phyloP scores from a whole-genome alignment of 1,139 yeast genomes.

The Protomyces pachydermus region DNA sequence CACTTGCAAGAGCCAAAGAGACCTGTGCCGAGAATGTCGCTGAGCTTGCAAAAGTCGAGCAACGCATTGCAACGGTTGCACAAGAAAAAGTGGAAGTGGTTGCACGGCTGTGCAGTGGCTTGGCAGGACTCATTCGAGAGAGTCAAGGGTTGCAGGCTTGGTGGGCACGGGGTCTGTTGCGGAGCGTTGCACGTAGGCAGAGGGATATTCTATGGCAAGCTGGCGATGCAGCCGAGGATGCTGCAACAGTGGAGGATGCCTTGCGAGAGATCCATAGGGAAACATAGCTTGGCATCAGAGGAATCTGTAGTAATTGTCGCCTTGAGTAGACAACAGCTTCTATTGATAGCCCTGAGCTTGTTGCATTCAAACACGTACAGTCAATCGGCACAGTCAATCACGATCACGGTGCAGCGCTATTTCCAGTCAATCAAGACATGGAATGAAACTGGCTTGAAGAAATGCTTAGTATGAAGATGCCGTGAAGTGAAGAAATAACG shows the following conservation, averaged over 20 bases:
- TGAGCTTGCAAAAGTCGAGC: background rate
- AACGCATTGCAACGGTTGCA: background rate
- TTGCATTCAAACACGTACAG: background rate
- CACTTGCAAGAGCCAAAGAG: background rate
- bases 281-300: background rate
- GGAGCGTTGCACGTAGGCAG: background rate
- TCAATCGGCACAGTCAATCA: background rate
- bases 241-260: background rate
- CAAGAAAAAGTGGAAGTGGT: background rate
- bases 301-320: background rate
- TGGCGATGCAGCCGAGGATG: background rate
- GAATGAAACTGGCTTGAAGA: background rate
- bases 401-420: slow-evolving; percentile 1
- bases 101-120: background rate
- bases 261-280: background rate
- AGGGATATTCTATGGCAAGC: background rate
- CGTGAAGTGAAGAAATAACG: background rate
- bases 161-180: background rate
- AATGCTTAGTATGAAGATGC: background rate
- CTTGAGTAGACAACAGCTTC: background rate
- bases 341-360: background rate
- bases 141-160: background rate
- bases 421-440: background rate
- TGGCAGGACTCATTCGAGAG: background rate
- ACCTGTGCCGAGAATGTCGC: background rate